Evolutionary conservation across 192 early-diverging fungal genomes (phyloP), one percentile per base, ranked within the genome.

Genomic region (Pecoramyces ruminantium): DNA sequence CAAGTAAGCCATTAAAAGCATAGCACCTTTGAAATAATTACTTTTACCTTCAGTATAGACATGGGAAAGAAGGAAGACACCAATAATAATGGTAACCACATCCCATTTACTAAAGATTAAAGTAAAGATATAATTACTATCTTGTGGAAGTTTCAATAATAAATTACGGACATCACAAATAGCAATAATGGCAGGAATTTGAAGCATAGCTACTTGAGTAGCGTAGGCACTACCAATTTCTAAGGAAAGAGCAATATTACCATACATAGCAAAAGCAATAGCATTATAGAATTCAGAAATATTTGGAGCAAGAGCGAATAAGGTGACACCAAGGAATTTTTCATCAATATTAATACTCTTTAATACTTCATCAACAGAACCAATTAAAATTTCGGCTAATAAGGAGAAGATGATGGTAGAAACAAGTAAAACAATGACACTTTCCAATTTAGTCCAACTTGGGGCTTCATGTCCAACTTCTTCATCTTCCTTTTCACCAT

Each of bases 191-290:
- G 92, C 92, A 1, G 97, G 97, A 81, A 99, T 96, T 84, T 99
- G 97, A 79, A 99, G 87, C 80, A 99, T 85, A 18, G 95, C 94
- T 5, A 96, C 96, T 83, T 99, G 97, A 77, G 97, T 90, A 1
- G 95, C 95, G 84, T 99, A 99, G 0, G 95, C 95, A 21, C 95
- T 96, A 38, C 95, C 96, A 81, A 99, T 97, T 87, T 99, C 97
- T 83, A 99, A 91, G 28, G 93, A 89, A 28, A 92, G 82, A 12
- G 85, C 87, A 86, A 94, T 93, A 84, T 96, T 97, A 81, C 94
- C 94, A 83, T 93, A 88, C 78, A 94, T 86, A 27, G 97, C 96
- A 89, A 99, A 99, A 11, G 95, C 93, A 83, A 97, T 96, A 51
- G 96, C 96, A 80, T 89, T 89, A 85, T 85, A 89, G 87, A 99